These are phyloP conservation scores for Adenanthera pavonina DNA, from an alignment of 306 rosid species.

Conservation along the genomic window DNA sequence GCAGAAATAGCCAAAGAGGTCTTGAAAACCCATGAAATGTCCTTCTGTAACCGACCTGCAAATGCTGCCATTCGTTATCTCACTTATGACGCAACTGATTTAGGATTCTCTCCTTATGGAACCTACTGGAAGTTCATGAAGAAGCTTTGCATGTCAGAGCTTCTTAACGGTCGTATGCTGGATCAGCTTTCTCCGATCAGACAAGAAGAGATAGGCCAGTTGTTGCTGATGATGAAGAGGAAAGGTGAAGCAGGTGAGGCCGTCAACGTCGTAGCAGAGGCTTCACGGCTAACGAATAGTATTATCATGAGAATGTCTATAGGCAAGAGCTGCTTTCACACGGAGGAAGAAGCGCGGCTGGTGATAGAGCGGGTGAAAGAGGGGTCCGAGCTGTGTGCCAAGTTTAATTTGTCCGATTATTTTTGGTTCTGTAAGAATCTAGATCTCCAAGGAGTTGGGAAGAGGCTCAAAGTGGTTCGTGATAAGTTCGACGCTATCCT, in stretches of 20 bases:
- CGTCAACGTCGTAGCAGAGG: slow-evolving; percentile 49
- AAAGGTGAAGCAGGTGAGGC: slow-evolving; percentile 26
- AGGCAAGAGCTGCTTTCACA: slow-evolving; percentile 43
- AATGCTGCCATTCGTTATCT: slow-evolving; percentile 50
- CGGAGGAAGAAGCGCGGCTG: slow-evolving; percentile 39
- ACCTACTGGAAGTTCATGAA: slow-evolving; percentile 73
- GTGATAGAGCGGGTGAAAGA: slow-evolving; percentile 46
- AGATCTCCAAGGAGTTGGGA: slow-evolving; percentile 59
- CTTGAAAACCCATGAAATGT: slow-evolving; percentile 54
- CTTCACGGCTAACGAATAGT: slow-evolving; percentile 44
- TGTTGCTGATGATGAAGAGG: background rate
- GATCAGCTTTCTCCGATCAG: slow-evolving; percentile 53
- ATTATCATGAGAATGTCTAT: slow-evolving; percentile 55
- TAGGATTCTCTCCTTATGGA: slow-evolving; percentile 60
- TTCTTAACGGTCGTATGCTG: slow-evolving; percentile 57
- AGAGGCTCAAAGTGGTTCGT: slow-evolving; percentile 54
- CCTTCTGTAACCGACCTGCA: slow-evolving; percentile 52
- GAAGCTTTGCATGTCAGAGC: slow-evolving; percentile 63
- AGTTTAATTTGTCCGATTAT: slow-evolving; percentile 48
- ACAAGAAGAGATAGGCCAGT: slow-evolving; percentile 45
- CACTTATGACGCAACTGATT: slow-evolving; percentile 55
- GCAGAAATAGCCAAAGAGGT: slow-evolving; percentile 59
- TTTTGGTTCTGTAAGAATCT: slow-evolving; percentile 55
- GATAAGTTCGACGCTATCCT: slow-evolving; percentile 48
- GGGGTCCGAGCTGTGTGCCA: slow-evolving; percentile 33